Base-by-base conservation (phyloP, 495 filamentous ascomycete genomes). In the Aspergillus avenaceus region DNA sequence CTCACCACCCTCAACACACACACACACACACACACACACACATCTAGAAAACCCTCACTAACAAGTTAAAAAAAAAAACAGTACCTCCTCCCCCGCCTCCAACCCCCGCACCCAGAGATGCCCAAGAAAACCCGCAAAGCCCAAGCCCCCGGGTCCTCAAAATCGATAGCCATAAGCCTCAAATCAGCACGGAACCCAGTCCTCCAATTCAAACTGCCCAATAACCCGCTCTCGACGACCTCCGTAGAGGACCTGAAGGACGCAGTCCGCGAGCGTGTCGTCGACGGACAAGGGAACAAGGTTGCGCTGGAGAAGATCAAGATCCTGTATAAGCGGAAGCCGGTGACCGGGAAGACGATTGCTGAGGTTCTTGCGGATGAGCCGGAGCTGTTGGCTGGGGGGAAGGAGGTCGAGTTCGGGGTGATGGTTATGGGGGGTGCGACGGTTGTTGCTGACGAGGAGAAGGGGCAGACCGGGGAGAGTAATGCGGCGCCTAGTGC, bases 381-480 rank as follows among this genome's bases (percentile, higher is more conserved):
- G 48, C 66, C 65, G 0, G 65, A 61, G 9, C 55, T 69, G 50
- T 46, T 71, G 41, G 56, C 56, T 23, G 71, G 65, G 0, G 74
- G 64, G 5, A 68, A 70, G 50, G 71, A 67, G 43, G 74, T 84
- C 5, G 88, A 93, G 71, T 81, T 97, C 46, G 81, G 78, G 0
- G 77, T 95, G 24, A 96, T 98, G 93, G 73, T 96, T 21, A 84
- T 97, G 57, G 89, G 86, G 8, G 81, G 74, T 16, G 74, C 74
- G 27, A 58, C 61, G 57, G 59, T 60, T 26, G 53, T 67, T 31
- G n/a, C n/a, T n/a, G n/a, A n/a, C n/a, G 67, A 66, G 0, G 55
- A 58, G 34, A 28, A 24, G 66, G 60, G 50, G 59, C 62, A 58
- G 65, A 47, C 52, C 55, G 69, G 57, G 31, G 61, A 64, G 36